Conservation (phyloP, 257 asterid species). For the Solanum sejunctum region DNA sequence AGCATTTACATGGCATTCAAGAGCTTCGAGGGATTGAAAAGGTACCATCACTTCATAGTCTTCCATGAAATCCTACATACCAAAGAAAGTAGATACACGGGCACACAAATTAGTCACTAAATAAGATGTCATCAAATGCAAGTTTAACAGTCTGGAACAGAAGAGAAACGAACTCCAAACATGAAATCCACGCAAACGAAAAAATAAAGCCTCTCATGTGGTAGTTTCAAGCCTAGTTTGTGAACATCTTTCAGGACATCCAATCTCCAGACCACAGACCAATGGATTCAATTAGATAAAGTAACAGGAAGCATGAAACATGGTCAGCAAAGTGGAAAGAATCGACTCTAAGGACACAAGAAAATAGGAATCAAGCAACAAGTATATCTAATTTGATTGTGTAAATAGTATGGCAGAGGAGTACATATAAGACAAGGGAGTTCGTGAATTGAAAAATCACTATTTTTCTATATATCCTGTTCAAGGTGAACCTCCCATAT, state of each 20-base stretch:
- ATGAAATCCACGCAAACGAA: neutral
- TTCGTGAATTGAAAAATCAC: neutral
- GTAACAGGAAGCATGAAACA: neutral
- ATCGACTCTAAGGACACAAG: neutral
- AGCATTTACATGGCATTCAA: conserved; percentile 81
- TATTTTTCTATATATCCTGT: neutral
- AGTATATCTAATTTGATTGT: neutral
- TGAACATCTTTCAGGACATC: neutral
- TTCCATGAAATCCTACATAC: conserved; percentile 84
- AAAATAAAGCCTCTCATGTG: neutral
- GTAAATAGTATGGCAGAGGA: neutral
- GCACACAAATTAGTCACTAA: neutral
- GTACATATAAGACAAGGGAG: neutral
- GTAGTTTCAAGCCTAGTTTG: neutral
- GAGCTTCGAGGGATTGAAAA: conserved; percentile 84
- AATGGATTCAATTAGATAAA: neutral
- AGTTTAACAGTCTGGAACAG: neutral
- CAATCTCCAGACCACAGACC: neutral
- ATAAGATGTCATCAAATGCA: neutral
- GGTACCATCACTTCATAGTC: conserved; percentile 94
- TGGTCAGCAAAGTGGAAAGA: neutral
- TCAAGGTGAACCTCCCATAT: neutral
- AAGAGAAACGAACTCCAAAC: neutral
- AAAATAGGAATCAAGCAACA: neutral
- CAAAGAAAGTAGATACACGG: neutral